A percentile compares a stretch with the other conserved stretches of the same genome.
These are phyloP conservation scores for Penicillium sp. DNA, from an alignment of 2,329 filamentous ascomycete species.

Conservation along the genomic window DNA sequence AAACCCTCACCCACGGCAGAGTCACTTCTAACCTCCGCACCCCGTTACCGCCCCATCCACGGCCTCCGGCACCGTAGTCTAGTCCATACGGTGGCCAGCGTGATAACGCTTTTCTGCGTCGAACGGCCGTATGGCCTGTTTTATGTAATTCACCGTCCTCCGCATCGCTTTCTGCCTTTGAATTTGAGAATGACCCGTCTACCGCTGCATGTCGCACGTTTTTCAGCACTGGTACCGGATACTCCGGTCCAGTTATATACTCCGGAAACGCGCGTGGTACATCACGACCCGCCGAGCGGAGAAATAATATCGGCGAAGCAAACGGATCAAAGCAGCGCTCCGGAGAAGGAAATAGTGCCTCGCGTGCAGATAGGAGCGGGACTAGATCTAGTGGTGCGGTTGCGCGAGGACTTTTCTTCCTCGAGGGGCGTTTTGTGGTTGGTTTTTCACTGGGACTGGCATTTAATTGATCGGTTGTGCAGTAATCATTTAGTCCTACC, in stretches of 20 bases:
- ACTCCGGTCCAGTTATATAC: constrained; percentile 42
- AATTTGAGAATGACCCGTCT: constrained; percentile 16
- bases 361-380: constrained; percentile 44
- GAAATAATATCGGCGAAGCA: constrained; percentile 51
- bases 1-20: constrained; percentile 43
- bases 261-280: constrained; percentile 43
- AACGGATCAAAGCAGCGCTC: constrained; percentile 53
- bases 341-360: constrained; percentile 44
- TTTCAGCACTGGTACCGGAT: constrained; percentile 42
- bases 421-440: constrained; percentile 12
- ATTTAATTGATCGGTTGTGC: constrained; percentile 22
- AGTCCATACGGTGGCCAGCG: constrained; percentile 49
- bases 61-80: constrained; percentile 39
- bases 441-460: not conserved
- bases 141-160: constrained; percentile 3
- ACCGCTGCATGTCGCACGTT: not conserved
- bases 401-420: constrained; percentile 17
- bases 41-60: constrained; percentile 22
- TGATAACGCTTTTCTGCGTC: constrained; percentile 45
- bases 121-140: constrained; percentile 19
- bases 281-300: constrained; percentile 50
- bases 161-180: constrained; percentile 20
- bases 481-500: constrained; percentile 50
- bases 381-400: constrained; percentile 41
- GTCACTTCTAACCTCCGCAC: constrained; percentile 37